Conservation (phyloP, 371 early-diverging fungal genomes). For the Mortierella sp. region DNA sequence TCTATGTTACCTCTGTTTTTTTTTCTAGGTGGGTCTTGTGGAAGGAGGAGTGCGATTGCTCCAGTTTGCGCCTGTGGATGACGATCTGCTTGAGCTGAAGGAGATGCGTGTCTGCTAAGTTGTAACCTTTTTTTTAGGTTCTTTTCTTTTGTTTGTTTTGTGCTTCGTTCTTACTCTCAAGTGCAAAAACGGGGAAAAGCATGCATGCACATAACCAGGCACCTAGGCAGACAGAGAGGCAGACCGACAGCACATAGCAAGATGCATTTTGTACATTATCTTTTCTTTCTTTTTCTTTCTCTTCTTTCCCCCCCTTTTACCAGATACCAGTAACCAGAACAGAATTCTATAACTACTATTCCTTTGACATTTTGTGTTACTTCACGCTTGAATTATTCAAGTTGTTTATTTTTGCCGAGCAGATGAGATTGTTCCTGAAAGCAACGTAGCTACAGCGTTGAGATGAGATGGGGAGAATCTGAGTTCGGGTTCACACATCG, state of each 20-base stretch:
- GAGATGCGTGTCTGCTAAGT: slow-evolving; percentile 7
- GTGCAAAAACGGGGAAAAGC: slow-evolving; percentile 1
- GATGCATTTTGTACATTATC: not conserved
- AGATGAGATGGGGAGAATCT: too few species aligned
- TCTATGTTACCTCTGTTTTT: not conserved
- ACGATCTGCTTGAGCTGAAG: slow-evolving; percentile 32
- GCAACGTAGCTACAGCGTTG: too few species aligned
- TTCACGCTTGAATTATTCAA: too few species aligned
- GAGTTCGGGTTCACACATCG: too few species aligned
- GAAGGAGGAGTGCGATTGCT: slow-evolving; percentile 52
- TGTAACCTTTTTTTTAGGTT: not conserved
- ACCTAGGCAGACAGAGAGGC: not conserved
- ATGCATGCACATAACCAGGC: not conserved
- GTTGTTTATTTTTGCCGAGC: too few species aligned
- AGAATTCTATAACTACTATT: too few species aligned
- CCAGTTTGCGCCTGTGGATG: slow-evolving; percentile 55
- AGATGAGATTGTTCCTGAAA: too few species aligned
- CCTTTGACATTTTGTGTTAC: not conserved
- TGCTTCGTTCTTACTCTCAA: not conserved
- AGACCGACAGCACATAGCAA: not conserved
- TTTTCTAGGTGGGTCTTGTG: slow-evolving; percentile 46
- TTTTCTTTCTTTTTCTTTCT: not conserved
- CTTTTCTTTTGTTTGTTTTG: not conserved
- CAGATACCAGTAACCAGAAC: not conserved
- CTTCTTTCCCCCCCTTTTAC: not conserved